phyloP scores from a whole-genome alignment of 495 filamentous ascomycete genomes.

The Neurospora sp. region DNA sequence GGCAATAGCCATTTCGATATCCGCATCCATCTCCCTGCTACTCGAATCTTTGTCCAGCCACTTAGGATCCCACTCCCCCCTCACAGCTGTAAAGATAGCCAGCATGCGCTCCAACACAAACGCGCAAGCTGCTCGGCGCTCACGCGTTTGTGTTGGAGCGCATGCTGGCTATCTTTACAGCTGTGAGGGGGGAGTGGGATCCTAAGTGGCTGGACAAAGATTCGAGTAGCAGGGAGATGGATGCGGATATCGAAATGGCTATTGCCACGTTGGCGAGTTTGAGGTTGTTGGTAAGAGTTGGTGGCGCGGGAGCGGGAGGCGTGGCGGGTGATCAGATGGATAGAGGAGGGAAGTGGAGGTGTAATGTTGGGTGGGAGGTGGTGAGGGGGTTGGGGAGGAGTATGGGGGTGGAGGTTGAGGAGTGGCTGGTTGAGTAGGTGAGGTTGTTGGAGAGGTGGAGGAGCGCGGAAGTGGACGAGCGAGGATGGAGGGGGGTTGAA shows the following conservation, averaged over 20 bases:
- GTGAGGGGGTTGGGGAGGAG: slow-evolving; percentile 52
- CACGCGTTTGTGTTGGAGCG: slow-evolving; percentile 82
- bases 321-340: slow-evolving; percentile 46
- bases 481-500: no score
- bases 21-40: no score
- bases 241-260: slow-evolving; percentile 57
- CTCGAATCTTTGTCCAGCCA: no score
- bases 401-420: slow-evolving; percentile 62
- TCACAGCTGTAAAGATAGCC: no score
- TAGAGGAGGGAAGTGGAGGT: slow-evolving; percentile 58
- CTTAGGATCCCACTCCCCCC: no score
- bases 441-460: not conserved
- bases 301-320: slow-evolving; percentile 22
- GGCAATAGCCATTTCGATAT: no score
- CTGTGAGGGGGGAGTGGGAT: slow-evolving; percentile 61
- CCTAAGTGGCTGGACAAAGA: slow-evolving; percentile 10
- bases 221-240: slow-evolving; percentile 25
- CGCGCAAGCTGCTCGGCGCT: slow-evolving; percentile 58
- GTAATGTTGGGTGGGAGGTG: slow-evolving; percentile 68
- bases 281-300: slow-evolving; percentile 55
- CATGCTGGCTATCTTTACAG: slow-evolving; percentile 76
- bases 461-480: not conserved
- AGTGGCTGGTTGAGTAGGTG: slow-evolving; percentile 52
- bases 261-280: slow-evolving; percentile 74
- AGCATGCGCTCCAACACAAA: no score